Percentiles rank a stretch among this genome's conserved stretches.
phyloP scores from a whole-genome alignment of 352 stramenopile species.

The Albugo candida region DNA sequence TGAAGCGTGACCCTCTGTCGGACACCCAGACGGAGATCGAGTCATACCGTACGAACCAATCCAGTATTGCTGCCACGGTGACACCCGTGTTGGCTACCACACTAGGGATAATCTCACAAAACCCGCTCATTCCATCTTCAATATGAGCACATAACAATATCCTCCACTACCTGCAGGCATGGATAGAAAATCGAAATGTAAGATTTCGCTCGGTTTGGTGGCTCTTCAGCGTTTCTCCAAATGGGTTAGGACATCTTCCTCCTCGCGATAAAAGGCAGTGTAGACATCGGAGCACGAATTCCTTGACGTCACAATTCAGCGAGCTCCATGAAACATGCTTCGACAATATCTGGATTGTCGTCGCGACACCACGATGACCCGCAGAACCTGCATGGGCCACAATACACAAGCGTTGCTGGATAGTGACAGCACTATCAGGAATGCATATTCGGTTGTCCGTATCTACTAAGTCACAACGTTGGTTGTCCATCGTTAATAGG shows the following conservation, averaged over 20 bases:
- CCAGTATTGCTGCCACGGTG: background rate
- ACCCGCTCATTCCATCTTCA: conserved; percentile 17
- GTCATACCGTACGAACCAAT: conserved; percentile 13
- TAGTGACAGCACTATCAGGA: no score
- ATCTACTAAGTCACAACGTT: no score
- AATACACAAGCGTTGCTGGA: conserved; percentile 9
- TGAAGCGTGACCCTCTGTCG: conserved; percentile 9
- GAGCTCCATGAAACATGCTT: no score
- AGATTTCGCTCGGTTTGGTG: conserved; percentile 14
- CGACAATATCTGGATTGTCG: no score
- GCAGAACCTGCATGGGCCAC: no score
- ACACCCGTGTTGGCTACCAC: background rate
- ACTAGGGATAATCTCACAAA: conserved; percentile 9
- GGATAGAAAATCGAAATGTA: conserved; percentile 26
- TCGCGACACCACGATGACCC: no score
- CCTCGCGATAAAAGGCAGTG: no score
- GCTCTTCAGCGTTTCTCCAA: conserved; percentile 9
- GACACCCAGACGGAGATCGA: conserved; percentile 10
- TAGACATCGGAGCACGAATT: no score
- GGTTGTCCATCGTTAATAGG: no score
- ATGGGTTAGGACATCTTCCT: conserved; percentile 6
- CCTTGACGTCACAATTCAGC: no score
- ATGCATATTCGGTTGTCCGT: no score
- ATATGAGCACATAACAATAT: conserved; percentile 13
- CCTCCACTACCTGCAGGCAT: no score